Conservation (phyloP, 495 filamentous ascomycete genomes). For the Penicillium goetzii region DNA sequence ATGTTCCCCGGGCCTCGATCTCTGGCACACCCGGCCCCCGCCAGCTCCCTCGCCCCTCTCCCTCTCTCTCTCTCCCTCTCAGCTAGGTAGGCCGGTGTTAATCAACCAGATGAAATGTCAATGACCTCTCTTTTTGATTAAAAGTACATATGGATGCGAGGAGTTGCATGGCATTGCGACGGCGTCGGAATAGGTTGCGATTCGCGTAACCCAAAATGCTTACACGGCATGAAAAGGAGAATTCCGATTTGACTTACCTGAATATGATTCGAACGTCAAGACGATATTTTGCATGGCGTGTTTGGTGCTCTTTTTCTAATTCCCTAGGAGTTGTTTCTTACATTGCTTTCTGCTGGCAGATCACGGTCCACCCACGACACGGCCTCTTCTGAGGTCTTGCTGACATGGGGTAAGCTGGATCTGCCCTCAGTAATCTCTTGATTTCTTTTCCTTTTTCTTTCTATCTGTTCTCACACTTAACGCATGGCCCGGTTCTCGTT, state of each 20-base stretch:
- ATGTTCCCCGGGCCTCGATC: constrained; percentile 5
- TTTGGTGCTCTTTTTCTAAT: constrained; percentile 18
- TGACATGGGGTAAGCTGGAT: constrained; percentile 16
- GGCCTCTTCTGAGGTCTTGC: neutral
- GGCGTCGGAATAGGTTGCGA: constrained; percentile 27
- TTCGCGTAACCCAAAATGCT: constrained; percentile 21
- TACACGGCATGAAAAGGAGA: constrained; percentile 23
- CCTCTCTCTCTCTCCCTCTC: constrained; percentile 1
- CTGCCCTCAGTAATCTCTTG: constrained; percentile 19
- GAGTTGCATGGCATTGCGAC: constrained; percentile 37
- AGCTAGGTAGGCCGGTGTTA: constrained; percentile 5
- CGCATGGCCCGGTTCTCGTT: constrained; percentile 4
- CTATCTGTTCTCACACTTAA: constrained; percentile 4
- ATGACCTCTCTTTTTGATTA: constrained; percentile 19
- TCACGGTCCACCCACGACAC: constrained; percentile 7
- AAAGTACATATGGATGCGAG: constrained; percentile 37
- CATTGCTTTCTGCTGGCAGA: constrained; percentile 12
- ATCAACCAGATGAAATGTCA: constrained; percentile 14
- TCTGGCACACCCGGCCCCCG: neutral
- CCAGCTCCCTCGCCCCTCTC: neutral
- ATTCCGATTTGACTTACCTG: constrained; percentile 19
- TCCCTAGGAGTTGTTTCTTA: constrained; percentile 6
- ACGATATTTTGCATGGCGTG: constrained; percentile 36
- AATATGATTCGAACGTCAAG: constrained; percentile 28
- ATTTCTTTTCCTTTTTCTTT: constrained; percentile 15